These are phyloP conservation scores for Gentiana dahurica DNA, from an alignment of 257 asterid genomes.

Conservation along the genomic window DNA sequence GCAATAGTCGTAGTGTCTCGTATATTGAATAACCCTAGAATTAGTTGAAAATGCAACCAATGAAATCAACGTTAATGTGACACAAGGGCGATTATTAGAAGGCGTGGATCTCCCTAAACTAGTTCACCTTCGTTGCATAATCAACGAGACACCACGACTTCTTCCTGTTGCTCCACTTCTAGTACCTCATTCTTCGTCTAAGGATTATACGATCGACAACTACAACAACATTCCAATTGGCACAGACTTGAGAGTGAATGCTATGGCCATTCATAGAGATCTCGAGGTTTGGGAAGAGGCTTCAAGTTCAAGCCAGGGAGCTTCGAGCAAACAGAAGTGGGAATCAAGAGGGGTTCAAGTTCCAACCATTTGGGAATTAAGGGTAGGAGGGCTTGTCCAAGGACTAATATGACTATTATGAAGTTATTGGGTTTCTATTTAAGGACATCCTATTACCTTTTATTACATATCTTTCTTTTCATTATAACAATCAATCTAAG, in stretches of 20 bases:
- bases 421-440: background rate
- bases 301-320: conserved; percentile 20
- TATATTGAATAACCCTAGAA: too few relatives aligned
- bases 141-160: conserved; percentile 23
- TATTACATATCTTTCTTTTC: too few relatives aligned
- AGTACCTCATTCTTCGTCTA: conserved; percentile 17
- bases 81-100: background rate
- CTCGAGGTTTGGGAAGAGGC: conserved; percentile 14
- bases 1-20: conserved; percentile 22
- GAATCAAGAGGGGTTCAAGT: background rate
- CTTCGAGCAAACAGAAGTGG: background rate
- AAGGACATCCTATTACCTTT: background rate
- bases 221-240: conserved; percentile 2
- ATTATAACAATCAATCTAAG: too few relatives aligned
- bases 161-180: conserved; percentile 26
- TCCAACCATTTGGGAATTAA: background rate
- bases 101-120: conserved; percentile 24
- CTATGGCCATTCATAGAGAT: conserved; percentile 24
- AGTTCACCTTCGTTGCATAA: conserved; percentile 19
- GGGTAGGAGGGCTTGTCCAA: conserved; percentile 3
- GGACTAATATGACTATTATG: background rate
- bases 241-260: conserved; percentile 22
- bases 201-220: too few relatives aligned
- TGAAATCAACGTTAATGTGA: background rate
- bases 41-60: conserved; percentile 16